Percentiles rank a stretch among this genome's conserved stretches.
Evolutionary conservation across 78 protist genomes (phyloP).

Genomic region (Dictyostelium intermedium): DNA sequence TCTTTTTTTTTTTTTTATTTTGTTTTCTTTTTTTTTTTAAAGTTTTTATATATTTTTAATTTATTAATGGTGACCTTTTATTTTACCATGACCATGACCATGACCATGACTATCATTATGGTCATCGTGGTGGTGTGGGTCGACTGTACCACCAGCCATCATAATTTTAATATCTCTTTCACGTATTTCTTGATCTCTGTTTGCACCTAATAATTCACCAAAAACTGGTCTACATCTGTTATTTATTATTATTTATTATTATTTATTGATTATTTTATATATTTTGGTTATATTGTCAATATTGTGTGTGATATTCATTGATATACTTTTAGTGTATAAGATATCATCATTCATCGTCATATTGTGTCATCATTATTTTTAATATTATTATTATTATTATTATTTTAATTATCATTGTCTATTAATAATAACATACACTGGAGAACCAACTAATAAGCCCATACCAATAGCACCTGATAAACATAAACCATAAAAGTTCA

Average conservation of each 20-base stretch:
- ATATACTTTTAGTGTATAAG: neutral
- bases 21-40: too few species aligned
- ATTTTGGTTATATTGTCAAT: neutral
- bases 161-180: neutral
- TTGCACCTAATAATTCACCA: neutral
- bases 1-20: neutral
- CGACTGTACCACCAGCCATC: neutral
- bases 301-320: neutral
- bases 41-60: neutral
- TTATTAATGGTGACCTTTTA: conserved; percentile 6
- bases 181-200: conserved; percentile 23
- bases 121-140: neutral
- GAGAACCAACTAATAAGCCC: conserved; percentile 12
- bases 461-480: neutral
- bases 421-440: conserved; percentile 6
- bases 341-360: too few species aligned
- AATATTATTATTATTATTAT: too few species aligned
- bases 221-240: conserved; percentile 25
- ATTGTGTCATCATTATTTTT: too few species aligned
- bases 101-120: neutral
- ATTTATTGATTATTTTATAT: too few species aligned
- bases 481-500: neutral
- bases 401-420: too few species aligned
- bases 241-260: neutral
- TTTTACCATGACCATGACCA: neutral